Conservation (phyloP, 345 rosid species). For the Streptanthus diversifolius region DNA sequence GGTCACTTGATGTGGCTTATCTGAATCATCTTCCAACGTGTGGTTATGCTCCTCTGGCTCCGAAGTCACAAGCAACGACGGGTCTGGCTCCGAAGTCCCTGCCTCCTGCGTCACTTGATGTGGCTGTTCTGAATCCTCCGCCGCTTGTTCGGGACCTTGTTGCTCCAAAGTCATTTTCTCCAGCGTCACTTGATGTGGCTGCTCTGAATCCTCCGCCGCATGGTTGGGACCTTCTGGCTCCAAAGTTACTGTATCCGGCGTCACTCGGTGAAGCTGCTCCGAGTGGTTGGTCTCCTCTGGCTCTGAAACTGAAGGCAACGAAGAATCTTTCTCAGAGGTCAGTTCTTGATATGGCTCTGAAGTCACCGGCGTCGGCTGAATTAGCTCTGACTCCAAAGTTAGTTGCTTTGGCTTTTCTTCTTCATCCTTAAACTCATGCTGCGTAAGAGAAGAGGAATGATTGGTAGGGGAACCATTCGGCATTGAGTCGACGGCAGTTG, state of each 20-base stretch:
- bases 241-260: neutral
- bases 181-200: neutral
- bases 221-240: neutral
- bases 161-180: neutral
- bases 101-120: neutral
- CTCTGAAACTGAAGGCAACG: neutral
- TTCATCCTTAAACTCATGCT: neutral
- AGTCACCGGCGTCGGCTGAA: neutral
- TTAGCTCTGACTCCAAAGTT: neutral
- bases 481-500: constrained; percentile 11
- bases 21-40: neutral
- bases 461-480: neutral
- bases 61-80: neutral
- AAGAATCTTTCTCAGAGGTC: neutral
- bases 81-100: neutral
- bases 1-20: neutral
- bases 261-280: neutral
- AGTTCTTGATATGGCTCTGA: neutral
- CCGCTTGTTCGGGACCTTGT: neutral
- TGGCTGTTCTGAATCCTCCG: constrained; percentile 4
- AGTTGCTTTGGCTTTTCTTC: neutral
- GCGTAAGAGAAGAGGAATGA: neutral
- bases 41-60: neutral
- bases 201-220: constrained; percentile 1
- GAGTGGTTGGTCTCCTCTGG: neutral